Conservation (phyloP, 2,329 filamentous ascomycete genomes). For the Chaetomium strumarium region DNA sequence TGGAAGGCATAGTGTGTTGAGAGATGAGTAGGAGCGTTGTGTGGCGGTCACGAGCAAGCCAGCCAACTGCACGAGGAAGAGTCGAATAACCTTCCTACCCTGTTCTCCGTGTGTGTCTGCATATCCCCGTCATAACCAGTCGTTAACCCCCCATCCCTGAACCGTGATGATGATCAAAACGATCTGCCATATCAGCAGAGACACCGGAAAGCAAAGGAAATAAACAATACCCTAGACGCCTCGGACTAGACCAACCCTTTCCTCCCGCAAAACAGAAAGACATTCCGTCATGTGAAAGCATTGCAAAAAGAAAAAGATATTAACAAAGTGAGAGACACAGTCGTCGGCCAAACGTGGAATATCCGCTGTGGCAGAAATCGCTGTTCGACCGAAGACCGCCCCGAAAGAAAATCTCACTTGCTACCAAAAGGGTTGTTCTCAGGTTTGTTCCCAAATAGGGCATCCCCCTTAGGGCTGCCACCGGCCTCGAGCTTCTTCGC, state of each 20-base stretch:
- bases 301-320: background rate
- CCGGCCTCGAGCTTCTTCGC: constrained; percentile 54
- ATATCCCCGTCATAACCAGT: constrained; percentile 18
- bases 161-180: background rate
- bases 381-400: too few species aligned
- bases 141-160: constrained; percentile 7
- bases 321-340: background rate
- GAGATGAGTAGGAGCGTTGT: constrained; percentile 3
- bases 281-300: background rate
- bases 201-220: background rate
- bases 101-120: constrained; percentile 19
- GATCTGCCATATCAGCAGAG: background rate
- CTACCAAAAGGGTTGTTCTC: constrained; percentile 5
- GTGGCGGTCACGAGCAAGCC: background rate
- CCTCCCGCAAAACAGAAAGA: background rate
- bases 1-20: constrained; percentile 49
- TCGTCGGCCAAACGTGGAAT: background rate
- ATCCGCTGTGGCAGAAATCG: background rate
- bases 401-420: background rate
- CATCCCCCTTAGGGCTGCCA: constrained; percentile 22
- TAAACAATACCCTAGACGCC: constrained; percentile 2
- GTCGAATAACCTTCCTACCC: background rate
- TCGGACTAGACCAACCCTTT: constrained; percentile 4
- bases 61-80: background rate
- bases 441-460: constrained; percentile 30